Conservation (phyloP, 1,284 basidiomycete species). For the Ustilago xerochloae region DNA sequence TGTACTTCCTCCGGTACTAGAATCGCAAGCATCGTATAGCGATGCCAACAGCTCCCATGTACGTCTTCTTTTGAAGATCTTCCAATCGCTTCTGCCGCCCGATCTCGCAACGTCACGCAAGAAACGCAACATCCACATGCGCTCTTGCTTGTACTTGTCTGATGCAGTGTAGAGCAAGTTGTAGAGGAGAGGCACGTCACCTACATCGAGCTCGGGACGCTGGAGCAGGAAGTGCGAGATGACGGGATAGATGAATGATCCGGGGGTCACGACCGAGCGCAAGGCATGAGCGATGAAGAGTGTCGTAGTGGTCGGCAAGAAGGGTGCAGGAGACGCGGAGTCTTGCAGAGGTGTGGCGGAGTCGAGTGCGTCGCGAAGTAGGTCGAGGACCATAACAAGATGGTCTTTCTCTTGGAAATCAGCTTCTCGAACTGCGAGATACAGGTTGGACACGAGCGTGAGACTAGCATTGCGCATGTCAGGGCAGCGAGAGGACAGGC, state of each 20-base stretch:
- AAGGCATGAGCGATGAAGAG: slow-evolving; percentile 83
- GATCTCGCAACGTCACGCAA: slow-evolving; percentile 81
- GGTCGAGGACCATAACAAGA: slow-evolving; percentile 78
- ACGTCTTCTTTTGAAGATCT: slow-evolving; percentile 80
- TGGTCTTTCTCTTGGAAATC: slow-evolving; percentile 85
- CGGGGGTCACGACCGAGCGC: slow-evolving; percentile 81
- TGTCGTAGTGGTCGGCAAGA: slow-evolving; percentile 79
- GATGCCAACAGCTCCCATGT: slow-evolving; percentile 88
- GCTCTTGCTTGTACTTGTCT: slow-evolving; percentile 81
- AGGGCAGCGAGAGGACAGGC: slow-evolving; percentile 77
- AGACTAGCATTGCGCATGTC: slow-evolving; percentile 73
- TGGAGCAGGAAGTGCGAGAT: slow-evolving; percentile 85
- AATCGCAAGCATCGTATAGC: slow-evolving; percentile 76
- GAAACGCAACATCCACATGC: slow-evolving; percentile 87
- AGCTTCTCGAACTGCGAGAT: slow-evolving; percentile 71
- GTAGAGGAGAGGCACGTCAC: slow-evolving; percentile 86
- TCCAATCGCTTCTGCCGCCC: slow-evolving; percentile 78
- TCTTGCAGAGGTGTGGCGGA: slow-evolving; percentile 19
- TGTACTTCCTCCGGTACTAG: not conserved
- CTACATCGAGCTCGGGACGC: slow-evolving; percentile 78
- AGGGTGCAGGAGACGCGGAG: slow-evolving; percentile 64
- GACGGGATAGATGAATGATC: slow-evolving; percentile 82
- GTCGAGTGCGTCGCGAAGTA: slow-evolving; percentile 70
- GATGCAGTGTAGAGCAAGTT: slow-evolving; percentile 80
- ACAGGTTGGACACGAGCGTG: slow-evolving; percentile 70